These are phyloP conservation scores for Chrysoporthe austroafricana DNA, from an alignment of 2,329 filamentous ascomycete genomes.

Conservation along the genomic window DNA sequence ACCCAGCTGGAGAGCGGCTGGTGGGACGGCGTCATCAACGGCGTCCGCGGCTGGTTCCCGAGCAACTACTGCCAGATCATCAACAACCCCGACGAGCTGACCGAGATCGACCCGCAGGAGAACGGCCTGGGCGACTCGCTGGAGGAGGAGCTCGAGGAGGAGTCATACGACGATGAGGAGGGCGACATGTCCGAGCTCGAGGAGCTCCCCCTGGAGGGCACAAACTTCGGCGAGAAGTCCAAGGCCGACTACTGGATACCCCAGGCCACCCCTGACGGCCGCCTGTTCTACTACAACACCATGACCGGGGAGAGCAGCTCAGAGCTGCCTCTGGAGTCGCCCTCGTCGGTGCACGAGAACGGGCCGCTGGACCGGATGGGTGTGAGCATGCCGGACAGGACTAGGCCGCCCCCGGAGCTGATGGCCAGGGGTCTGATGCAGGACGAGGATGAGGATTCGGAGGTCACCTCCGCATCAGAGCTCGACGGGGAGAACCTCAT, in stretches of 20 bases:
- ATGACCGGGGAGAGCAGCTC: slow-evolving; percentile 93
- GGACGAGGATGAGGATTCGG: slow-evolving; percentile 90
- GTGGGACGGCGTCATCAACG: slow-evolving; percentile 99
- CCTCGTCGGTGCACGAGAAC: slow-evolving; percentile 76
- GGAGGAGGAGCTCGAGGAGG: slow-evolving; percentile 50
- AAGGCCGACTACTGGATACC: slow-evolving; percentile 98
- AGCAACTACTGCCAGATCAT: slow-evolving; percentile 98
- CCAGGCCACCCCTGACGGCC: slow-evolving; percentile 90
- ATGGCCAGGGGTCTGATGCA: slow-evolving; percentile 82
- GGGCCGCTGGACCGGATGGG: slow-evolving; percentile 89
- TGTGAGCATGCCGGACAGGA: slow-evolving; percentile 85
- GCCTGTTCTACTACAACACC: slow-evolving; percentile 97
- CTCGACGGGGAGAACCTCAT: slow-evolving; percentile 77
- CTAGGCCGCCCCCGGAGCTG: slow-evolving; percentile 85
- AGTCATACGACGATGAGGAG: slow-evolving; percentile 63
- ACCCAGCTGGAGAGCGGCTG: slow-evolving; percentile 97
- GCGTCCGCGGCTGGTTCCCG: slow-evolving; percentile 96
- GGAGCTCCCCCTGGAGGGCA: slow-evolving; percentile 71
- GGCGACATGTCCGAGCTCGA: slow-evolving; percentile 45
- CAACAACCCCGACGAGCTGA: slow-evolving; percentile 72
- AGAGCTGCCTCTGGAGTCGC: slow-evolving; percentile 92
- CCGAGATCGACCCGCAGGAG: slow-evolving; percentile 65
- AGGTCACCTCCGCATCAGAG: slow-evolving; percentile 81
- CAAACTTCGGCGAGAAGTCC: slow-evolving; percentile 67
- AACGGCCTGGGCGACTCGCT: slow-evolving; percentile 63